A percentile compares a stretch with the other conserved stretches of the same genome.
phyloP scores from a whole-genome alignment of 805 yeast genomes.

The Wickerhamomyces alni region DNA sequence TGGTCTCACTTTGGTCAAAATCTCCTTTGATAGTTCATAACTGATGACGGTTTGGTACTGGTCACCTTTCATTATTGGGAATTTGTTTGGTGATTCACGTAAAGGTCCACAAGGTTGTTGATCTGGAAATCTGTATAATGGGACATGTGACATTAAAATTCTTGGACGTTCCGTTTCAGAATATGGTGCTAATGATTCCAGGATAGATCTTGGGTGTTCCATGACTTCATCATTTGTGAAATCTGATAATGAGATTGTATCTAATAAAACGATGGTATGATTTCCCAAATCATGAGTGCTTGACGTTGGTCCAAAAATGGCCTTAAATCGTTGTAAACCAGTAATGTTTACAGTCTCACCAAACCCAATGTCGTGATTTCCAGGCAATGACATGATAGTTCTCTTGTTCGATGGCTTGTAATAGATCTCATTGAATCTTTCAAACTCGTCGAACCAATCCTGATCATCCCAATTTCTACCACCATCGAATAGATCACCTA shows the following conservation, averaged over 20 bases:
- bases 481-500: slow-evolving; percentile 94
- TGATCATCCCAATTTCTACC: slow-evolving; percentile 81
- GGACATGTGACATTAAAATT: slow-evolving; percentile 80
- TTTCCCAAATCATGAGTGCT: slow-evolving; percentile 48
- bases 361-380: slow-evolving; percentile 96
- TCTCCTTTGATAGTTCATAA: slow-evolving; percentile 47
- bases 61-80: slow-evolving; percentile 68
- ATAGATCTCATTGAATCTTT: slow-evolving; percentile 63
- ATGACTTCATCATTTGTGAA: slow-evolving; percentile 38
- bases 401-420: slow-evolving; percentile 43
- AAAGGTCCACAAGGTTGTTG: slow-evolving; percentile 65
- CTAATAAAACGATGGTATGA: slow-evolving; percentile 72
- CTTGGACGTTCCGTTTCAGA: slow-evolving; percentile 41
- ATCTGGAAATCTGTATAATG: slow-evolving; percentile 65
- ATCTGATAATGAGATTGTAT: slow-evolving; percentile 77
- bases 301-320: slow-evolving; percentile 68
- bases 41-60: slow-evolving; percentile 92
- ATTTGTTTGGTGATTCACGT: slow-evolving; percentile 60
- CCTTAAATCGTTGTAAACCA: slow-evolving; percentile 56
- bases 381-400: slow-evolving; percentile 56
- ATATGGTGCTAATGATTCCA: slow-evolving; percentile 31
- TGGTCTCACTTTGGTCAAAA: slow-evolving; percentile 60
- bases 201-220: slow-evolving; percentile 43
- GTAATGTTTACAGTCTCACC: slow-evolving; percentile 61
- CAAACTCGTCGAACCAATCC: slow-evolving; percentile 65